These are phyloP conservation scores for Saccharomyces hybrid DNA, from an alignment of 1,139 yeast genomes.

Conservation along the genomic window DNA sequence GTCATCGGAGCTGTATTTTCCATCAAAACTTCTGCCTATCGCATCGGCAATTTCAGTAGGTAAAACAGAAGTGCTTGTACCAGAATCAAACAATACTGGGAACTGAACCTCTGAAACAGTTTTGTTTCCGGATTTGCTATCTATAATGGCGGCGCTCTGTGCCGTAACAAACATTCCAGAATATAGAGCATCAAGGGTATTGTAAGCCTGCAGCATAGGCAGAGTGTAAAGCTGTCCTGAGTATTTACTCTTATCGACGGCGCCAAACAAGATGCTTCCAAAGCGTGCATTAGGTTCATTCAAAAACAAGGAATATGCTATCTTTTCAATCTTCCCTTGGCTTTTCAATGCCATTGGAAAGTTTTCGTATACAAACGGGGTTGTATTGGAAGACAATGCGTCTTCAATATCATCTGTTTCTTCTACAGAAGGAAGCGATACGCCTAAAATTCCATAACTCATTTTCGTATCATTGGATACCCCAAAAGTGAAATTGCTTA, in stretches of 20 bases:
- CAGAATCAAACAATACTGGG: background rate
- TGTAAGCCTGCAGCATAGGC: constrained; percentile 35
- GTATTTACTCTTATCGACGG: constrained; percentile 43
- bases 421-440: constrained; percentile 46
- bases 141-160: constrained; percentile 22
- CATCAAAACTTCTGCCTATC: background rate
- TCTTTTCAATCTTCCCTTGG: constrained; percentile 43
- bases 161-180: constrained; percentile 26
- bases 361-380: constrained; percentile 37
- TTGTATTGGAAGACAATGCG: background rate
- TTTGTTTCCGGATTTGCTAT: constrained; percentile 25
- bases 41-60: background rate
- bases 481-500: constrained; percentile 43
- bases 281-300: constrained; percentile 32
- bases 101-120: constrained; percentile 19
- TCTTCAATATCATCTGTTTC: constrained; percentile 23
- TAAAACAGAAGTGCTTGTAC: background rate
- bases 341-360: constrained; percentile 45
- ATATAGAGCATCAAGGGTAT: constrained; percentile 18
- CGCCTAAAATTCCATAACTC: constrained; percentile 48
- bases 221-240: constrained; percentile 38
- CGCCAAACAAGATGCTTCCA: constrained; percentile 47
- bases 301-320: constrained; percentile 46
- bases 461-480: constrained; percentile 44
- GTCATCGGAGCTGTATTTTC: background rate